Base-by-base conservation (phyloP, 2,329 filamentous ascomycete species). In the Trichoderma afroharzianum region DNA sequence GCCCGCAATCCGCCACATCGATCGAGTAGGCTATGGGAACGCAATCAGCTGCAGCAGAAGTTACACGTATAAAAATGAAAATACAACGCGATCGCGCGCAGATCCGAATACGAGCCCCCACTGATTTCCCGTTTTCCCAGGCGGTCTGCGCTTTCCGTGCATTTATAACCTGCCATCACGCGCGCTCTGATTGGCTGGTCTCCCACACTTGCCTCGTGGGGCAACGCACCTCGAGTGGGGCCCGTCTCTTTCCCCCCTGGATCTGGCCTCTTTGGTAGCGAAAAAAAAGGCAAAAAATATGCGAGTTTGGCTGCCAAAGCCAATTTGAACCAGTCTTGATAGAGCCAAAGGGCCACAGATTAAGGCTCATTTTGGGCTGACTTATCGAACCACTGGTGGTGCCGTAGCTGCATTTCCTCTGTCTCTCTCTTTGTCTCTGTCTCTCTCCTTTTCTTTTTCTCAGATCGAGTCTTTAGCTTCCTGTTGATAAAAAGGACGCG, bases 351-450 rank as follows among this genome's bases (percentile, higher is more conserved):
- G 28, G 39, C 18, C 36, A 62, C 67, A 62, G 57, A 62, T 69
- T 62, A 69, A 57, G 59, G 67, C 57, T 62, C 57, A 33, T 62
- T 32, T 69, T 69, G 67, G 67, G 67, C 67, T 69, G 67, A 69
- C 67, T 69, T 69, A 69, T 69, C 67, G 67, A 62, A 69, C 67
- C 67, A 69, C 66, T 69, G 57, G 67, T 62, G 57, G 67, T 61
- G 58, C 57, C 67, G 57, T 63, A 21, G 47, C 14, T 64, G 11
- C 18, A n/a, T 21, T 47, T 50, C 24, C 28, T 39, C 43, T 47
- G n/a, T 24, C 30, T 58, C 26, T 59, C 4, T 59, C 15, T 43
- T n/a, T 43, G 15, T 43, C 39, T 43, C 33, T 39, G 53, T 66
- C 24, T 59, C 36, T 59, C 30, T 53, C 55, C 18, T 68, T 68